Evolutionary conservation across 106 monocot species (phyloP).

Genomic region (Phalaenopsis equestris): DNA sequence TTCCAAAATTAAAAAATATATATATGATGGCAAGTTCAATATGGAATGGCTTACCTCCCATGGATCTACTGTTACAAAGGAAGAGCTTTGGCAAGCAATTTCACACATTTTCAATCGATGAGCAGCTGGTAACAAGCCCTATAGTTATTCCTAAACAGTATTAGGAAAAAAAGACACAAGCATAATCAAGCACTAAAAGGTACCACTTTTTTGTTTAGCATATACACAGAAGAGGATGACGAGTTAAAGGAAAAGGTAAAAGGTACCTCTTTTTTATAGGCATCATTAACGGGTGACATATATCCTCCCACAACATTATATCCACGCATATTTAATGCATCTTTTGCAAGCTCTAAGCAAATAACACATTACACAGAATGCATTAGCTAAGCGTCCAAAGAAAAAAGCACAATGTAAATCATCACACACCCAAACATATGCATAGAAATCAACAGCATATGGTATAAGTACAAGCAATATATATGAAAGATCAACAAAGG

Average conservation of each 20-base stretch:
- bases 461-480: neutral
- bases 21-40: neutral
- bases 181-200: neutral
- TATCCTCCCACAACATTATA: slow-evolving; percentile 65
- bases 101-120: slow-evolving; percentile 71
- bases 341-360: slow-evolving; percentile 62
- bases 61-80: slow-evolving; percentile 80
- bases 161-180: neutral
- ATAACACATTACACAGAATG: neutral
- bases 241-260: neutral
- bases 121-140: slow-evolving; percentile 56
- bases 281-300: slow-evolving; percentile 88
- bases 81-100: slow-evolving; percentile 73
- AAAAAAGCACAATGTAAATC: neutral
- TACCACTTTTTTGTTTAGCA: neutral
- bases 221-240: neutral
- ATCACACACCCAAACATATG: neutral
- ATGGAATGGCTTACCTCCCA: slow-evolving; percentile 64
- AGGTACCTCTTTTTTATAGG: slow-evolving; percentile 75
- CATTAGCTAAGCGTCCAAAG: neutral
- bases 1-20: neutral
- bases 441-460: neutral
- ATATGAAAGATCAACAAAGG: neutral
- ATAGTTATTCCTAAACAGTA: neutral
- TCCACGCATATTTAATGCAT: slow-evolving; percentile 48